phyloP scores from a whole-genome alignment of 257 asterid species.

The Plectranthus barbatus region DNA sequence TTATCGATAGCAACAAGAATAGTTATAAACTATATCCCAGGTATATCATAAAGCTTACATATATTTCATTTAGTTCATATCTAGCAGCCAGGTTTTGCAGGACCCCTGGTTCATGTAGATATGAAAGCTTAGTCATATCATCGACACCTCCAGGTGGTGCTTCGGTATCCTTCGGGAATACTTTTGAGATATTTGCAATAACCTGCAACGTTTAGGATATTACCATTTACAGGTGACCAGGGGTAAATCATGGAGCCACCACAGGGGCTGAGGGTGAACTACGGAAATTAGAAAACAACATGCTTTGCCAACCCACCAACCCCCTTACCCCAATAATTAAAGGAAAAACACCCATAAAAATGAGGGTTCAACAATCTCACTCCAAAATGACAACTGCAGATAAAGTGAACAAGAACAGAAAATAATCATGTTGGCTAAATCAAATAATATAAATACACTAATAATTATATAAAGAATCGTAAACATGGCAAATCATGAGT shows the following conservation, averaged over 20 bases:
- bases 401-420: constrained; percentile 5
- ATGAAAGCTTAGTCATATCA: constrained; percentile 99
- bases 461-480: not conserved
- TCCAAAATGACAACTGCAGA: constrained; percentile 5
- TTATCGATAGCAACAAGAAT: not conserved
- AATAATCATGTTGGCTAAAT: not conserved
- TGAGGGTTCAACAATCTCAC: not conserved
- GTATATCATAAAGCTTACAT: constrained; percentile 46
- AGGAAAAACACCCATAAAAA: not conserved
- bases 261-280: not conserved
- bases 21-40: not conserved
- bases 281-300: too few relatives aligned
- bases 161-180: constrained; percentile 88
- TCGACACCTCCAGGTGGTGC: constrained; percentile 99
- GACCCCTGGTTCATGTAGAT: constrained; percentile 99
- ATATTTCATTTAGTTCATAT: constrained; percentile 97
- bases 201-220: constrained; percentile 41
- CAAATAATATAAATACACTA: not conserved
- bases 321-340: too few relatives aligned
- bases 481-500: not conserved
- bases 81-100: constrained; percentile 87
- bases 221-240: not conserved
- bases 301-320: too few relatives aligned
- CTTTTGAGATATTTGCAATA: constrained; percentile 66
- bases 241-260: not conserved